Conservation (phyloP, 805 yeast species). For the Schwanniomyces sp. region DNA sequence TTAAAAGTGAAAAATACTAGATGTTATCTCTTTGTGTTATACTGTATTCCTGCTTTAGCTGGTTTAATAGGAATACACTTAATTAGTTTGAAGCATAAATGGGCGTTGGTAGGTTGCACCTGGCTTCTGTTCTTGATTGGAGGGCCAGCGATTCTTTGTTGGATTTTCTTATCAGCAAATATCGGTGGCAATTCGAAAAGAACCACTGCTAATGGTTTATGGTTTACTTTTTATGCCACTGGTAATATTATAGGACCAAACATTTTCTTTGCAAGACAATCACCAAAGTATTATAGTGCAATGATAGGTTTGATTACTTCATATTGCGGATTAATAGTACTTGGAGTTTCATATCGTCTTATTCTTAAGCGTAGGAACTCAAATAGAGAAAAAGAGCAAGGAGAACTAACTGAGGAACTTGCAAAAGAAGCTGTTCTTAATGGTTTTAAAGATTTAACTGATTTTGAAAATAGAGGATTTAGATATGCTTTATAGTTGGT, state of each 20-base stretch:
- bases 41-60: slow-evolving; percentile 21
- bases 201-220: slow-evolving; percentile 18
- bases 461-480: slow-evolving; percentile 22
- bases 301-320: slow-evolving; percentile 22
- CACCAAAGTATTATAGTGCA: slow-evolving; percentile 24
- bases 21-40: slow-evolving; percentile 12
- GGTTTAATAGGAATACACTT: slow-evolving; percentile 25
- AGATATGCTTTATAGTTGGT: slow-evolving; percentile 15
- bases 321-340: slow-evolving; percentile 19
- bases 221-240: slow-evolving; percentile 25
- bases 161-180: slow-evolving; percentile 22
- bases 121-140: slow-evolving; percentile 31
- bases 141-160: slow-evolving; percentile 26
- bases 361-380: slow-evolving; percentile 15
- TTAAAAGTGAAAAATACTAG: slow-evolving; percentile 17
- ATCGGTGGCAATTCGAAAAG: slow-evolving; percentile 23
- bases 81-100: slow-evolving; percentile 14
- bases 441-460: slow-evolving; percentile 24
- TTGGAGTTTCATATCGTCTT: slow-evolving; percentile 12
- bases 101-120: slow-evolving; percentile 30
- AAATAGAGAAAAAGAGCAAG: slow-evolving; percentile 15
- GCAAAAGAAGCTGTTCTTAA: slow-evolving; percentile 19
- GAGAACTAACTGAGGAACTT: slow-evolving; percentile 17
- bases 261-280: slow-evolving; percentile 19
- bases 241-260: slow-evolving; percentile 30